A percentile compares a stretch with the other conserved stretches of the same genome.
Conservation (phyloP, 2,329 filamentous ascomycete genomes). For the Fusarium xylarioides region DNA sequence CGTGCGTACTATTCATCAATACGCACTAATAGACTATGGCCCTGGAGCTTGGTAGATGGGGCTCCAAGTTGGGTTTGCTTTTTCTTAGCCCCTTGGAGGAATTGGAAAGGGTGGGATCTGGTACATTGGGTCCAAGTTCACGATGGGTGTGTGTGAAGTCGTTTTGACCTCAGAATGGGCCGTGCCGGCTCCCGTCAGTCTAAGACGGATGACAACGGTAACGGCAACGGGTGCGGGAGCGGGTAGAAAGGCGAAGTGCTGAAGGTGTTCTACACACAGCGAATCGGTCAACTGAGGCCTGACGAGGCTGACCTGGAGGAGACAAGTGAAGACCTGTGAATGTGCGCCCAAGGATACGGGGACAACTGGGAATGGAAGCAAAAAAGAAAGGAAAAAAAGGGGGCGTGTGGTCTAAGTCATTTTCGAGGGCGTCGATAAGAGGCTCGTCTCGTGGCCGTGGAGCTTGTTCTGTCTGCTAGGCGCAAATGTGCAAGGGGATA, state of each 20-base stretch:
- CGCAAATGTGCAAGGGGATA: constrained; percentile 34
- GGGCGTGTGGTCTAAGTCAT: constrained; percentile 16
- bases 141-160: constrained; percentile 32
- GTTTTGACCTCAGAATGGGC: constrained; percentile 31
- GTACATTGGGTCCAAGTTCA: constrained; percentile 39
- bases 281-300: constrained; percentile 12
- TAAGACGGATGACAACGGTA: constrained; percentile 11
- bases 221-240: constrained; percentile 30
- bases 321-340: constrained; percentile 11
- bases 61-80: constrained; percentile 38
- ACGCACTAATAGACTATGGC: constrained; percentile 19
- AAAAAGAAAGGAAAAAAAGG: neutral
- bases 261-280: constrained; percentile 10
- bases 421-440: constrained; percentile 20
- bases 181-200: constrained; percentile 39
- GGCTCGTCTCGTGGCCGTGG: constrained; percentile 24
- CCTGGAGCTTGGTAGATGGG: constrained; percentile 35
- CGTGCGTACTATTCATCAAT: constrained; percentile 6
- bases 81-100: constrained; percentile 37
- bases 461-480: constrained; percentile 11
- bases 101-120: constrained; percentile 38
- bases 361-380: neutral
- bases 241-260: constrained; percentile 34
- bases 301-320: constrained; percentile 12
- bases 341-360: constrained; percentile 7